phyloP scores from a whole-genome alignment of 2,329 filamentous ascomycete genomes.

The Xylariaceae sp. region DNA sequence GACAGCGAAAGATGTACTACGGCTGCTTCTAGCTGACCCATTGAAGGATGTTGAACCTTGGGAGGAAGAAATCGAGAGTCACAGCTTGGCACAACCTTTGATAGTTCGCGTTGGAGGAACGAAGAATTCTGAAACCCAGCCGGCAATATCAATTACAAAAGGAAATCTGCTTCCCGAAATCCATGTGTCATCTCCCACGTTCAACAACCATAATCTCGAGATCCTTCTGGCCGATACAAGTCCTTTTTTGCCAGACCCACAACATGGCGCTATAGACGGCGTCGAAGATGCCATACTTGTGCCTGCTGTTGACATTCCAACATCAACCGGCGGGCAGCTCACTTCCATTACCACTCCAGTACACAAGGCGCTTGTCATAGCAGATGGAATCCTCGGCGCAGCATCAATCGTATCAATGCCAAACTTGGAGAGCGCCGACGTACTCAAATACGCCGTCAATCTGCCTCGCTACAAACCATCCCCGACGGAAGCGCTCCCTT shows the following conservation, averaged over 20 bases:
- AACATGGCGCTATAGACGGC: slow-evolving; percentile 37
- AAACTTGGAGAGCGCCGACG: slow-evolving; percentile 35
- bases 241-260: slow-evolving; percentile 43
- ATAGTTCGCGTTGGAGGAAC: slow-evolving; percentile 54
- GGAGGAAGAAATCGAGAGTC: slow-evolving; percentile 58
- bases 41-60: slow-evolving; percentile 59
- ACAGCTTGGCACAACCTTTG: slow-evolving; percentile 53
- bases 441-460: slow-evolving; percentile 56
- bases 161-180: slow-evolving; percentile 54
- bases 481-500: slow-evolving; percentile 37
- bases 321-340: slow-evolving; percentile 58
- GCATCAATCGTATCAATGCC: slow-evolving; percentile 47
- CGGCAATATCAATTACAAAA: slow-evolving; percentile 36
- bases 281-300: slow-evolving; percentile 68
- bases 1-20: slow-evolving; percentile 62
- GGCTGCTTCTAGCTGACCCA: slow-evolving; percentile 67
- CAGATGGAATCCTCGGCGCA: slow-evolving; percentile 67
- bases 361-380: slow-evolving; percentile 73
- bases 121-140: slow-evolving; percentile 35
- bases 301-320: slow-evolving; percentile 67
- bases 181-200: slow-evolving; percentile 56
- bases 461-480: slow-evolving; percentile 42
- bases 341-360: slow-evolving; percentile 75
- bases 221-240: slow-evolving; percentile 54
- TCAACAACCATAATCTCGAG: slow-evolving; percentile 62